Evolutionary conservation across 371 early-diverging fungal genomes (phyloP).

Genomic region (Blyttiomyces sp.): DNA sequence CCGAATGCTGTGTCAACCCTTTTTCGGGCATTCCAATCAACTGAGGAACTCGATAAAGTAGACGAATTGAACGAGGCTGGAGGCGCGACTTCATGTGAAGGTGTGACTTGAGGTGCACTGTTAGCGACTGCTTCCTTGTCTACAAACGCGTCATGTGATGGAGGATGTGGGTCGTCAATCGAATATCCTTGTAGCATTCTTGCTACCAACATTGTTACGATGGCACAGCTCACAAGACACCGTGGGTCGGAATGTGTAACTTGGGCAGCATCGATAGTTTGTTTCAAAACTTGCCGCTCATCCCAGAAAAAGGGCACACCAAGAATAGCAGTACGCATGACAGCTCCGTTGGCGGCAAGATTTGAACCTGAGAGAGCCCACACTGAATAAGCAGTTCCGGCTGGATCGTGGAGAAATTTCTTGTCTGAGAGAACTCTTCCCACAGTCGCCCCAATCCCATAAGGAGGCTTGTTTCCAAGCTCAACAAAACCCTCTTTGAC

Average conservation of each 20-base stretch:
- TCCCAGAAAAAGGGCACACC: slow-evolving; percentile 64
- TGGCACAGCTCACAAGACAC: slow-evolving; percentile 57
- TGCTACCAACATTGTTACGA: slow-evolving; percentile 58
- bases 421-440: slow-evolving; percentile 42
- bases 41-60: no score
- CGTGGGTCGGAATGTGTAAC: slow-evolving; percentile 70
- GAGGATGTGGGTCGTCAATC: neutral
- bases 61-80: no score
- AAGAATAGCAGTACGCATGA: slow-evolving; percentile 59
- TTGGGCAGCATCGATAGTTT: slow-evolving; percentile 51
- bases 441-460: slow-evolving; percentile 56
- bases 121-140: neutral
- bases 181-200: slow-evolving; percentile 43
- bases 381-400: slow-evolving; percentile 37
- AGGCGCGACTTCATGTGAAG: no score
- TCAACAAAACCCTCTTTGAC: slow-evolving; percentile 50
- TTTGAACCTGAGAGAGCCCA: slow-evolving; percentile 29
- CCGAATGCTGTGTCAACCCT: neutral
- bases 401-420: slow-evolving; percentile 41
- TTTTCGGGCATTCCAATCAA: no score
- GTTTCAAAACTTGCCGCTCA: slow-evolving; percentile 55
- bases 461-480: slow-evolving; percentile 47
- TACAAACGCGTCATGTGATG: neutral
- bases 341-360: slow-evolving; percentile 59
- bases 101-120: no score